Evolutionary conservation across 2,329 filamentous ascomycete species (phyloP), one percentile per base, ranked within the genome.

Genomic region (Curvularia spicifera): DNA sequence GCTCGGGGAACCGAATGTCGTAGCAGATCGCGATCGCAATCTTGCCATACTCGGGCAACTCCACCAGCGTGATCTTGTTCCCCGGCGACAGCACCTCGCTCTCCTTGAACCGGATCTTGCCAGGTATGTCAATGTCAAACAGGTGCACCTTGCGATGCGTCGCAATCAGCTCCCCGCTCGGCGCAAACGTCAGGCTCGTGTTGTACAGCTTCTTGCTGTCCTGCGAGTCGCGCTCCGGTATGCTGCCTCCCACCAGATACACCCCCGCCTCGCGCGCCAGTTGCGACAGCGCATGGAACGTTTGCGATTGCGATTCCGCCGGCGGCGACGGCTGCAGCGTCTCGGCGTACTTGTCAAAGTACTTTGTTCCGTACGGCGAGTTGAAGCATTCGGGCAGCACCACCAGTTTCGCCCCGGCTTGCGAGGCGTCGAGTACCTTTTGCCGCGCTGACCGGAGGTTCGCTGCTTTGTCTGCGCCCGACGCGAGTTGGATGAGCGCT

Each of bases 321-420:
- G 93, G 91, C 28, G 92, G 91, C 3, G 87, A 89, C 0, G 92
- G 91, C 0, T 86, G 82, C n/a, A 98, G 87, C 1, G 87, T 89
- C 79, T 99, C 95, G 66, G 95, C 93, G 78, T 98, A 98, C 60
- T 88, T 86, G 53, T 93, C 89, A 80, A 99, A 99, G 83, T 89
- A 93, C 72, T 92, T 84, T 66, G 88, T 93, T 66, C 95, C 95
- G 79, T 99, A 99, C 8, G 95, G 95, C 42, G 91, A 96, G 82
- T 99, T 99, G 87, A 99, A 99, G 84, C 95, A 99, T 81, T 99
- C 95, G 35, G 95, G 95, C 18, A 99, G 86, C 33, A 98, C 92
- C 65, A 98, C 89, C 59, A 99, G 87, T 56, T 90, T 87, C 59
- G 94, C 92, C 66, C 94, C 94, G 10, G 54, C 81, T 26, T 81